phyloP scores from a whole-genome alignment of 768 basidiomycete species.

The Serendipita vermifera region DNA sequence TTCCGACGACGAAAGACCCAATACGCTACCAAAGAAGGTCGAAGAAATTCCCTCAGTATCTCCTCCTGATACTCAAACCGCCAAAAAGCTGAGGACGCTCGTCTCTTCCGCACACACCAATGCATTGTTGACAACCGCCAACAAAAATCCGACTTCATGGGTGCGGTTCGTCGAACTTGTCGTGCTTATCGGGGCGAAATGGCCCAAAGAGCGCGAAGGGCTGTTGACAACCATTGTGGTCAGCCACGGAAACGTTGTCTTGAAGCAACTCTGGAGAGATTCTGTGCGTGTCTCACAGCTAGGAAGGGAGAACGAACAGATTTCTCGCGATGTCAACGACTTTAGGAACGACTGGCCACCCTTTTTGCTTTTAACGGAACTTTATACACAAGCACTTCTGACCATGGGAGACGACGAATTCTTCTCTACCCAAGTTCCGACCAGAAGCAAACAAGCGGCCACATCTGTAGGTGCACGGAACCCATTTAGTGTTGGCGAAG shows the following conservation, averaged over 20 bases:
- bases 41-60: constrained; percentile 34
- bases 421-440: constrained; percentile 37
- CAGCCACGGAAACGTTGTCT: constrained; percentile 49
- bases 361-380: constrained; percentile 61
- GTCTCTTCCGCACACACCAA: constrained; percentile 28
- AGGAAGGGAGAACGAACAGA: constrained; percentile 40
- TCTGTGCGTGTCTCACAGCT: constrained; percentile 45
- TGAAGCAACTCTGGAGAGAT: constrained; percentile 59
- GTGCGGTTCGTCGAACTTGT: constrained; percentile 44
- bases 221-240: constrained; percentile 43
- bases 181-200: constrained; percentile 43
- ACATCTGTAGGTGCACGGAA: constrained; percentile 36
- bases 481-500: constrained; percentile 71
- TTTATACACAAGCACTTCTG: constrained; percentile 72
- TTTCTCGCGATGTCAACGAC: constrained; percentile 3
- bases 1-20: constrained; percentile 9
- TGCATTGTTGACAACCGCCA: constrained; percentile 23
- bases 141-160: constrained; percentile 33
- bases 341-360: constrained; percentile 38
- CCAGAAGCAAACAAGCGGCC: constrained; percentile 19
- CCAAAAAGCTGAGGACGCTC: constrained; percentile 49
- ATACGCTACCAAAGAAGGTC: constrained; percentile 23
- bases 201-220: constrained; percentile 44
- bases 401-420: constrained; percentile 98
- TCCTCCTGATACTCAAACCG: constrained; percentile 43